These are phyloP conservation scores for Paraphaeosphaeria sporulosa DNA, from an alignment of 2,329 filamentous ascomycete genomes.

Conservation along the genomic window DNA sequence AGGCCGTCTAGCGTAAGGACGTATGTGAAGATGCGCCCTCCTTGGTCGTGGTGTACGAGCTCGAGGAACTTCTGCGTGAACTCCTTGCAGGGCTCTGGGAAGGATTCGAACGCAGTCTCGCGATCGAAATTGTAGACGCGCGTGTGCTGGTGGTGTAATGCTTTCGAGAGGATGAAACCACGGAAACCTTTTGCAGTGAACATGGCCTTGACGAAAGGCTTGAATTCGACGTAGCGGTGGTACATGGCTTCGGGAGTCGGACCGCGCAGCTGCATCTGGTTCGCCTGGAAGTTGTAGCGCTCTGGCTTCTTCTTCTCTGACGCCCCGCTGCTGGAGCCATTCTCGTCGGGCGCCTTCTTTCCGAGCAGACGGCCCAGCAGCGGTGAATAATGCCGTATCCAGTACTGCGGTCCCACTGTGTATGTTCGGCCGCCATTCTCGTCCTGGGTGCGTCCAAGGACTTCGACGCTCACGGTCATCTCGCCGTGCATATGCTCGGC, in stretches of 20 bases:
- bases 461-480: conserved; percentile 75
- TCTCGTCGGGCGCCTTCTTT: conserved; percentile 61
- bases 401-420: conserved; percentile 78
- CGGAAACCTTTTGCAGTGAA: conserved; percentile 80
- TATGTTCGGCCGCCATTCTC: conserved; percentile 73
- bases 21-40: conserved; percentile 88
- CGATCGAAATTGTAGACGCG: conserved; percentile 89
- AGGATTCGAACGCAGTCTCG: conserved; percentile 74
- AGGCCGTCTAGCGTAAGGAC: conserved; percentile 87
- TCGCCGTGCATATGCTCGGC: conserved; percentile 72
- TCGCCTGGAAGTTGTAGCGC: conserved; percentile 91
- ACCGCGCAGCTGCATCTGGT: conserved; percentile 85
- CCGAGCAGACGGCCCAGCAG: conserved; percentile 84
- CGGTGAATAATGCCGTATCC: conserved; percentile 86
- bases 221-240: conserved; percentile 93
- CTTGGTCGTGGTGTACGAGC: conserved; percentile 85
- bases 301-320: conserved; percentile 62
- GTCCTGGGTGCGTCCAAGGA: conserved; percentile 76
- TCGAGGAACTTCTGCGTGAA: conserved; percentile 83
- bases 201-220: conserved; percentile 87
- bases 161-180: conserved; percentile 81
- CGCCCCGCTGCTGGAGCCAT: conserved; percentile 37
- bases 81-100: conserved; percentile 71
- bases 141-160: conserved; percentile 87
- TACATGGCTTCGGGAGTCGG: conserved; percentile 83